Conservation (phyloP, 441 rosid genomes). For the Croton laevigatus region DNA sequence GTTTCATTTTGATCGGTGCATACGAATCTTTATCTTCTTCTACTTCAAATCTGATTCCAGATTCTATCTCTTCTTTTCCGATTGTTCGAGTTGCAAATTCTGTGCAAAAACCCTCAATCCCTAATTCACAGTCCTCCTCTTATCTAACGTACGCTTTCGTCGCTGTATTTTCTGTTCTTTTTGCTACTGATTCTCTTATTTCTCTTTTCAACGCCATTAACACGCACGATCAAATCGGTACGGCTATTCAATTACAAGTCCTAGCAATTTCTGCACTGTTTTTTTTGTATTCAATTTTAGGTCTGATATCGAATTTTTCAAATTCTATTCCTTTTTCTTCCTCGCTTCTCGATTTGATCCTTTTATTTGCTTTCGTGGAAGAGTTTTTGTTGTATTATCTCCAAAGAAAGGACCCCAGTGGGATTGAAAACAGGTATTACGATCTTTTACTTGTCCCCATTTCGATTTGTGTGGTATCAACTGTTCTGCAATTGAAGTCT, state of each 20-base stretch:
- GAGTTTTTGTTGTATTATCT: slow-evolving; percentile 67
- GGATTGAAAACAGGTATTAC: slow-evolving; percentile 77
- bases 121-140: slow-evolving; percentile 9
- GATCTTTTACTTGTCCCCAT: slow-evolving; percentile 82
- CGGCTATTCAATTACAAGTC: slow-evolving; percentile 59
- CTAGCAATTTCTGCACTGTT: slow-evolving; percentile 53
- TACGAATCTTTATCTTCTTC: slow-evolving; percentile 17
- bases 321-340: slow-evolving; percentile 37
- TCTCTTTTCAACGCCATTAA: slow-evolving; percentile 49
- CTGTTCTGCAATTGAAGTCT: slow-evolving; percentile 45
- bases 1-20: slow-evolving; percentile 22
- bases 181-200: slow-evolving; percentile 48
- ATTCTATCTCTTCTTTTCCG: slow-evolving; percentile 33
- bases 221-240: slow-evolving; percentile 61
- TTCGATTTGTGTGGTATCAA: slow-evolving; percentile 53
- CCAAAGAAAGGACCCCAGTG: slow-evolving; percentile 64
- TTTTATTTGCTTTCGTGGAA: slow-evolving; percentile 67
- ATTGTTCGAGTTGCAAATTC: slow-evolving; percentile 22
- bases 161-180: slow-evolving; percentile 45
- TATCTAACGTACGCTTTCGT: slow-evolving; percentile 19
- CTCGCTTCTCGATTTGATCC: slow-evolving; percentile 42
- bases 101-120: slow-evolving; percentile 15
- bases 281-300: slow-evolving; percentile 48
- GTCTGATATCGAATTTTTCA: slow-evolving; percentile 30
- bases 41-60: not conserved